A percentile compares a stretch with the other conserved stretches of the same genome.
Conservation (phyloP, 306 rosid genomes). For the Vigna angularis region DNA sequence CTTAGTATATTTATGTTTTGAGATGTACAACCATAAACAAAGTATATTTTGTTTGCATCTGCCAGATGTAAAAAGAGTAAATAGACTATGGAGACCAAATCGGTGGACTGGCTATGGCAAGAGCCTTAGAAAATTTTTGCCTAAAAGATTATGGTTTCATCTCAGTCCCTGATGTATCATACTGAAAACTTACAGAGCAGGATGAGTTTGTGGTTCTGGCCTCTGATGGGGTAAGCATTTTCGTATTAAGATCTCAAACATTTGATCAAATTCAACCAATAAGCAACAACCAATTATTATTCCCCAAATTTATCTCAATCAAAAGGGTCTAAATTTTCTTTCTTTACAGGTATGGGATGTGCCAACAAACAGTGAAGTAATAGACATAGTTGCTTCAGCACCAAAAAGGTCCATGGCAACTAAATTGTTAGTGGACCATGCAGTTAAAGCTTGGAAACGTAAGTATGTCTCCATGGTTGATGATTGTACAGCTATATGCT, state of each 20-base stretch:
- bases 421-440: too few species aligned
- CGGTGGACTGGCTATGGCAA: conserved; percentile 86
- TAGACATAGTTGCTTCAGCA: too few species aligned
- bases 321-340: not conserved
- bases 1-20: too few species aligned
- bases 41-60: too few species aligned
- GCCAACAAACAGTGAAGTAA: too few species aligned
- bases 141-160: conserved; percentile 77
- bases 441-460: too few species aligned
- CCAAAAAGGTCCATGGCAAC: too few species aligned
- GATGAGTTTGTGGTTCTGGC: conserved; percentile 86
- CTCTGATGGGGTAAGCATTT: conserved; percentile 76
- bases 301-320: not conserved
- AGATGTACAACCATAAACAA: too few species aligned
- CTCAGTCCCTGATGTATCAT: conserved; percentile 68
- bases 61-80: conserved; percentile 27
- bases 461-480: too few species aligned
- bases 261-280: conserved; percentile 3
- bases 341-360: too few species aligned
- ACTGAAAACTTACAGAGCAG: conserved; percentile 57
- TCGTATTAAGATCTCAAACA: not conserved
- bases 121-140: conserved; percentile 92
- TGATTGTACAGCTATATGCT: too few species aligned
- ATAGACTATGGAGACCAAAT: conserved; percentile 84
- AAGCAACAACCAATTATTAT: not conserved